These are phyloP conservation scores for Coniochaeta sp. DNA, from an alignment of 2,329 filamentous ascomycete genomes.

Conservation along the genomic window DNA sequence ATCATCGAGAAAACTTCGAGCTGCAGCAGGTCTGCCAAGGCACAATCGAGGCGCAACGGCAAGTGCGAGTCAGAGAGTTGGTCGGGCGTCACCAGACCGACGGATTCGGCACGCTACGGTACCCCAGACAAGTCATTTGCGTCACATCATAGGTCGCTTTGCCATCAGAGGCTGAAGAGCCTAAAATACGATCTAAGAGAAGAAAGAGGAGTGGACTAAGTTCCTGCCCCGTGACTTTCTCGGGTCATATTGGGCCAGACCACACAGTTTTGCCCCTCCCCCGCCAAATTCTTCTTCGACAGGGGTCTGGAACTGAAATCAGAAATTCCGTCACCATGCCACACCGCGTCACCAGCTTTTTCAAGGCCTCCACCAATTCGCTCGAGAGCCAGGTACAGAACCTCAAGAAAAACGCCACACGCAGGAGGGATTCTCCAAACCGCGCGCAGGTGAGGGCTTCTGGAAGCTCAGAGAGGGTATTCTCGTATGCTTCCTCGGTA, in stretches of 20 bases:
- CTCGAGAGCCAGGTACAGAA: conserved; percentile 40
- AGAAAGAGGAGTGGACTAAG: neutral
- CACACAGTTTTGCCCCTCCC: too few species aligned
- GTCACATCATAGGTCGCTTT: neutral
- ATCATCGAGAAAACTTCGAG: neutral
- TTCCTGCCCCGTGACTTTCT: neutral
- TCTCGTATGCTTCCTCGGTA: conserved; percentile 27
- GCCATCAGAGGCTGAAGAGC: neutral
- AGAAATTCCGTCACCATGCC: conserved; percentile 35
- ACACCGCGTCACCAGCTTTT: conserved; percentile 49
- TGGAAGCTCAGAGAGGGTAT: conserved; percentile 22
- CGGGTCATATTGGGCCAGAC: too few species aligned
- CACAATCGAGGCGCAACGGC: neutral
- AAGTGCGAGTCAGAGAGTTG: neutral
- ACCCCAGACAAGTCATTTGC: neutral
- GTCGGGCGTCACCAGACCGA: neutral
- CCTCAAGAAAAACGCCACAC: conserved; percentile 26
- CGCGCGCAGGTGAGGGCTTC: conserved; percentile 14
- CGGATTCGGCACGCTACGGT: neutral
- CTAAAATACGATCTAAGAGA: too few species aligned
- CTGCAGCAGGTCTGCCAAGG: neutral
- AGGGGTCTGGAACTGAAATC: neutral
- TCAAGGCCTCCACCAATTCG: conserved; percentile 41
- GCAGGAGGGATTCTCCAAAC: conserved; percentile 21
- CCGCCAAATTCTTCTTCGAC: neutral